These are phyloP conservation scores for Lasiosphaeris hirsuta DNA, from an alignment of 495 filamentous ascomycete species.

Conservation along the genomic window DNA sequence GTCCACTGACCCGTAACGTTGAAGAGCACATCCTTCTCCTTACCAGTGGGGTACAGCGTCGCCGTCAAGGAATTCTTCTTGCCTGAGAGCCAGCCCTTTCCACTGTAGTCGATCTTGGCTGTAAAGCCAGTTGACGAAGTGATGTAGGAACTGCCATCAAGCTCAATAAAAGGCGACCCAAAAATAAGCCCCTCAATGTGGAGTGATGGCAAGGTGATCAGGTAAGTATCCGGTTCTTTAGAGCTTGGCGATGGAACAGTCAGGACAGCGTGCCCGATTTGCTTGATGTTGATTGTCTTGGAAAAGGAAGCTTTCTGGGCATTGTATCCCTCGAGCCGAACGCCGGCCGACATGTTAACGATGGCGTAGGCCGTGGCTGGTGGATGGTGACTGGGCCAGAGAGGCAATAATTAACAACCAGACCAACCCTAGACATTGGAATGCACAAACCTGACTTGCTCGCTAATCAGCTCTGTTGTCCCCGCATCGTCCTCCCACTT, in stretches of 20 bases:
- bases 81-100: constrained; percentile 89
- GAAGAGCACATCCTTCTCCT: constrained; percentile 80
- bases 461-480: constrained; percentile 57
- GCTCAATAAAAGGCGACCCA: constrained; percentile 85
- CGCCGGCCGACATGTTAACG: constrained; percentile 75
- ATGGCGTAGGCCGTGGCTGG: constrained; percentile 94
- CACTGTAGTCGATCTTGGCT: constrained; percentile 88
- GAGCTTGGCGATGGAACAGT: constrained; percentile 60
- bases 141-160: constrained; percentile 80
- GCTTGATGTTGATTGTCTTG: constrained; percentile 89
- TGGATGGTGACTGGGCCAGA: constrained; percentile 76
- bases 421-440: constrained; percentile 20
- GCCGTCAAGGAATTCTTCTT: constrained; percentile 94
- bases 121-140: constrained; percentile 80
- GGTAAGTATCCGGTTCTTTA: constrained; percentile 61
- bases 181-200: constrained; percentile 94
- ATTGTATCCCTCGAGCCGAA: constrained; percentile 92
- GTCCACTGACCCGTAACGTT: constrained; percentile 91
- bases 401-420: constrained; percentile 28
- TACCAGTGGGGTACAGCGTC: constrained; percentile 66
- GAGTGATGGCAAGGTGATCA: constrained; percentile 88
- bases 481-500: constrained; percentile 78
- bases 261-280: constrained; percentile 90
- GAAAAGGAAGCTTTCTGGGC: constrained; percentile 96
- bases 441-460: constrained; percentile 61